A percentile compares a stretch with the other conserved stretches of the same genome.
phyloP scores from a whole-genome alignment of 106 monocot species.

The Dactylorhiza incarnata region DNA sequence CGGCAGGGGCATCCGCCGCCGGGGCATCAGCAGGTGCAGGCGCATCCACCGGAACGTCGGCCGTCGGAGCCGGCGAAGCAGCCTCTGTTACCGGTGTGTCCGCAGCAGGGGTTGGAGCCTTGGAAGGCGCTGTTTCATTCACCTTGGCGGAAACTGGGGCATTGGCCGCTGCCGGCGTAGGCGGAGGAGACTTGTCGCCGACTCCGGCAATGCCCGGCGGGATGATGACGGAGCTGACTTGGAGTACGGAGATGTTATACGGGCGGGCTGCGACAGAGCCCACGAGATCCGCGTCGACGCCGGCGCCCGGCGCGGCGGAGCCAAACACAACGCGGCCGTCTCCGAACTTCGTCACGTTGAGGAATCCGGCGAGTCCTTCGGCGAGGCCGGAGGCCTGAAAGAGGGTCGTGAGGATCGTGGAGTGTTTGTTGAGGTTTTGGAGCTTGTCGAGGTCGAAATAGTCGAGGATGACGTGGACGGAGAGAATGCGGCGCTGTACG shows the following conservation, averaged over 20 bases:
- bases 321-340: constrained; percentile 19
- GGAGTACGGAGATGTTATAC: constrained; percentile 50
- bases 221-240: constrained; percentile 31
- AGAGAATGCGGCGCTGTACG: constrained; percentile 14
- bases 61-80: background rate
- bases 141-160: background rate
- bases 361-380: constrained; percentile 24
- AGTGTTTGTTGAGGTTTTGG: constrained; percentile 7
- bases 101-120: background rate
- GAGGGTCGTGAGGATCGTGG: constrained; percentile 34
- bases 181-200: background rate
- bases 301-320: constrained; percentile 29
- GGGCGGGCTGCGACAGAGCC: constrained; percentile 19
- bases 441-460: constrained; percentile 46
- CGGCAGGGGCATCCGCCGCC: background rate
- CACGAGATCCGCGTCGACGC: constrained; percentile 10
- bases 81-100: background rate
- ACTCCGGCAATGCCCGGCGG: constrained; percentile 23
- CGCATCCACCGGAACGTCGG: background rate
- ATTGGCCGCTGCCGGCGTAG: background rate
- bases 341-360: constrained; percentile 29
- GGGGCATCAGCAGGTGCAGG: background rate
- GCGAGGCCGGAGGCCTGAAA: constrained; percentile 45
- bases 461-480: constrained; percentile 54
- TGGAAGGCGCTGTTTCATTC: background rate